Evolutionary conservation across 306 rosid species (phyloP).

Genomic region (Abrus precatorius): DNA sequence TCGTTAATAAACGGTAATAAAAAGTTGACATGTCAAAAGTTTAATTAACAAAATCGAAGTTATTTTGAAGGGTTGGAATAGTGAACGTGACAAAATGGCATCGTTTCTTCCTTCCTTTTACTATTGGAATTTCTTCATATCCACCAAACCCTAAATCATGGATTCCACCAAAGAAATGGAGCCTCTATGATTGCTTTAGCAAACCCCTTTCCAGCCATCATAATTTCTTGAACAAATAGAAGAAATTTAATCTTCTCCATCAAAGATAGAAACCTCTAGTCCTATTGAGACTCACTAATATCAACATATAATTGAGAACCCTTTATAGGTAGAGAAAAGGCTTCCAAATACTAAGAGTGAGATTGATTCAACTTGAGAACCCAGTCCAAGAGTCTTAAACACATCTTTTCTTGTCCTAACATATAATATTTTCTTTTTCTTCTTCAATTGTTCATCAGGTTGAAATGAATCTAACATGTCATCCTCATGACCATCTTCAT

Average conservation of each 20-base stretch:
- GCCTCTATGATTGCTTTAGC: conserved; percentile 60
- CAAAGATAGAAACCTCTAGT: conserved; percentile 64
- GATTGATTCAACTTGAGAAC: conserved; percentile 73
- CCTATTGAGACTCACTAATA: conserved; percentile 52
- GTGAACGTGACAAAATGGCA: no score
- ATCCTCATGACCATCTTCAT: conserved; percentile 64
- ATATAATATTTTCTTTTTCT: conserved; percentile 76
- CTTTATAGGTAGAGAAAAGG: conserved; percentile 84
- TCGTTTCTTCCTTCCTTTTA: no score
- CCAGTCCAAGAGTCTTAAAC: conserved; percentile 73
- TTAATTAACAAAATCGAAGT: no score
- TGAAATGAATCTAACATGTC: conserved; percentile 83
- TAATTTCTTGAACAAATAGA: conserved; percentile 77
- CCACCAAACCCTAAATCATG: no score
- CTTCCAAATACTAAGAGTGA: conserved; percentile 88
- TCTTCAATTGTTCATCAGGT: conserved; percentile 76
- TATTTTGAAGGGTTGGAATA: no score
- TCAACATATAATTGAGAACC: conserved; percentile 74
- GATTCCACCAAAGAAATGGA: conserved; percentile 66
- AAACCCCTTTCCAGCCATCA: conserved; percentile 66
- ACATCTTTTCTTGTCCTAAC: conserved; percentile 71
- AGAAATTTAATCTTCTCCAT: conserved; percentile 65
- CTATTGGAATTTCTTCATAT: no score
- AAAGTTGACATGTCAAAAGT: no score
- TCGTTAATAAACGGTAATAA: no score